phyloP scores from a whole-genome alignment of 2,329 filamentous ascomycete genomes.

The Fusarium ramigenum region DNA sequence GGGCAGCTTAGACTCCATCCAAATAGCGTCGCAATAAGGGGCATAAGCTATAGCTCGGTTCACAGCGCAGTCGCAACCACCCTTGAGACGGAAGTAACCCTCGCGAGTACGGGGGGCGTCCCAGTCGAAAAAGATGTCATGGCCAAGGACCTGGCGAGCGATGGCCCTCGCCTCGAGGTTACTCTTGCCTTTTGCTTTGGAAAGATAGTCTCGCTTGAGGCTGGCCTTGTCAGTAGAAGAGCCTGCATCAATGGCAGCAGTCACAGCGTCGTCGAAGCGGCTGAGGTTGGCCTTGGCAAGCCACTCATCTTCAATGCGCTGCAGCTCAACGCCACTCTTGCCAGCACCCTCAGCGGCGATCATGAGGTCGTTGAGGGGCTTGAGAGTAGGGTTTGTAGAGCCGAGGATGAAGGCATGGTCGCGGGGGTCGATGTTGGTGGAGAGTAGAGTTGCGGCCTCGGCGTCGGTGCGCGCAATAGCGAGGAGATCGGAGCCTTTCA shows the following conservation, averaged over 20 bases:
- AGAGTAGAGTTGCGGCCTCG: conserved; percentile 97
- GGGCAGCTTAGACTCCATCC: conserved; percentile 99
- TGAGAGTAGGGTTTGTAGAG: conserved; percentile 82
- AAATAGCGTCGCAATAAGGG: conserved; percentile 94
- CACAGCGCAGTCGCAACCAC: conserved; percentile 89
- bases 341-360: conserved; percentile 82
- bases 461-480: conserved; percentile 95
- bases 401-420: conserved; percentile 96
- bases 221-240: conserved; percentile 74
- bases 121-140: conserved; percentile 94
- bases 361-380: conserved; percentile 92
- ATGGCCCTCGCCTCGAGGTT: conserved; percentile 83
- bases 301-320: conserved; percentile 94
- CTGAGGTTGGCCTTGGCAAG: conserved; percentile 79
- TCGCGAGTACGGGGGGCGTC: conserved; percentile 91
- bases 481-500: conserved; percentile 79
- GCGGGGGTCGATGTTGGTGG: conserved; percentile 92
- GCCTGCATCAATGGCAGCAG: conserved; percentile 79
- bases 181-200: conserved; percentile 81
- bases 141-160: conserved; percentile 79
- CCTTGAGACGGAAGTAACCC: conserved; percentile 92
- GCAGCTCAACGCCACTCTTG: conserved; percentile 81
- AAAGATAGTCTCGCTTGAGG: conserved; percentile 73
- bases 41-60: conserved; percentile 92
- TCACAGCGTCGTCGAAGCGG: conserved; percentile 90